Base-by-base conservation (phyloP, 129 eudicot genomes). In the Tanacetum coccineum region DNA sequence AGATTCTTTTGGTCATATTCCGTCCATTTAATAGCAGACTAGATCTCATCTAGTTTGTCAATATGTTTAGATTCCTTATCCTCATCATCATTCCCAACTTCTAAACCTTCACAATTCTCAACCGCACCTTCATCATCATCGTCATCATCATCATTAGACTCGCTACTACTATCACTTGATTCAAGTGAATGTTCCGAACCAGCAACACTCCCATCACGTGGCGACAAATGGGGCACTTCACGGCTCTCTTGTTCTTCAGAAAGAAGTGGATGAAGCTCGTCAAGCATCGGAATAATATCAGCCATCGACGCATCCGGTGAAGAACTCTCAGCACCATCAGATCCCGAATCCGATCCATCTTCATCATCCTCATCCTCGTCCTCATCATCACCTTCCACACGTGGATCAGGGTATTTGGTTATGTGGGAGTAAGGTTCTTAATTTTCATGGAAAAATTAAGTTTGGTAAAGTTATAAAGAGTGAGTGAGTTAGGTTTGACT, bases 231-330 rank as follows among this genome's bases (percentile, higher is more conserved):
- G 53, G 87, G 79, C 70, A 49, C 47, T 68, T 76, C 59, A 68
- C 15, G 80, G 39, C 49, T 44, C 44, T 76, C 80, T 10, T 45
- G 67, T 4, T n/a, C n/a, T n/a, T n/a, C n/a, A n/a, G n/a, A n/a
- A n/a, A n/a, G n/a, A n/a, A n/a, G n/a, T n/a, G n/a, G n/a, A n/a
- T n/a, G n/a, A n/a, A n/a, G n/a, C n/a, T n/a, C 99, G 79, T 94
- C 90, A 46, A 94, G 88, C 93, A 94, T 63, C 4, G 97, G 97
- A 40, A 84, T 76, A 40, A 94, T 94, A 58, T 87, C 97, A 53
- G 97, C 90, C 99, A 94, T 84, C 18, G 97, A 94, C 6, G 99
- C 96, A 75, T 87, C 99, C 0, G 97, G 97, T 68, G 99, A 89
- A 7, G 99, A 94, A 67, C 99, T 86, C 81, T 94, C 99, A 17